Percentiles rank a stretch among this genome's conserved stretches.
Evolutionary conservation across 2,329 filamentous ascomycete genomes (phyloP).

Genomic region (Aspergillus felis): DNA sequence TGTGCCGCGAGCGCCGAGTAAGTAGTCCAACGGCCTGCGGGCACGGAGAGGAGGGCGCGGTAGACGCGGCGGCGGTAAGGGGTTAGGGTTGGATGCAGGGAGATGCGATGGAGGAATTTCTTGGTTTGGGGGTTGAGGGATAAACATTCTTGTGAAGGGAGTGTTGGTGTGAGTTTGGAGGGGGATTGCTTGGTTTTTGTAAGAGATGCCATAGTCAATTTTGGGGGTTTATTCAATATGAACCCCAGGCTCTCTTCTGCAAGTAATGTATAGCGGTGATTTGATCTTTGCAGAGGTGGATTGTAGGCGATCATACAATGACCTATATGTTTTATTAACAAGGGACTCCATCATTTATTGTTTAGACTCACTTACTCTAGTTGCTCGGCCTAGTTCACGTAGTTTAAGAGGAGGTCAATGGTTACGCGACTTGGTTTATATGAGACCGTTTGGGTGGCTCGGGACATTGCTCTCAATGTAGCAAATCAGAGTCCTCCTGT

Average conservation of each 20-base stretch:
- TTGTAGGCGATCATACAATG: background rate
- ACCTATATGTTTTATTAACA: background rate
- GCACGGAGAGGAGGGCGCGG: constrained; percentile 70
- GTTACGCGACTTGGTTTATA: background rate
- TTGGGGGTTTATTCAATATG: background rate
- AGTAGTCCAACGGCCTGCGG: constrained; percentile 69
- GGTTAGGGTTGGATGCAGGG: constrained; percentile 45
- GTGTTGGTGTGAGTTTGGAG: background rate
- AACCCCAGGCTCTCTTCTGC: background rate
- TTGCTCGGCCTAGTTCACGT: background rate
- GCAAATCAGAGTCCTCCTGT: background rate
- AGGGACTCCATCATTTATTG: background rate
- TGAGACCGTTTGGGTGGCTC: background rate
- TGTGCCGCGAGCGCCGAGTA: constrained; percentile 69
- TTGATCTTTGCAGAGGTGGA: background rate
- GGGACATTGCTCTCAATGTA: background rate
- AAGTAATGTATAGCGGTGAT: background rate
- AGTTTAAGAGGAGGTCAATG: background rate
- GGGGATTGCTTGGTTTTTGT: background rate
- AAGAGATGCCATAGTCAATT: background rate
- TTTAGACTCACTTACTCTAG: background rate
- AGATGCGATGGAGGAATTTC: constrained; percentile 40
- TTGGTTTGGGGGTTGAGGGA: constrained; percentile 2
- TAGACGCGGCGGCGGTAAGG: constrained; percentile 58
- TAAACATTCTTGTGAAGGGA: background rate